Evolutionary conservation across 177 flowering plant genomes (phyloP), one percentile per base, ranked within the genome.

Genomic region (Tripterygium wilfordii): DNA sequence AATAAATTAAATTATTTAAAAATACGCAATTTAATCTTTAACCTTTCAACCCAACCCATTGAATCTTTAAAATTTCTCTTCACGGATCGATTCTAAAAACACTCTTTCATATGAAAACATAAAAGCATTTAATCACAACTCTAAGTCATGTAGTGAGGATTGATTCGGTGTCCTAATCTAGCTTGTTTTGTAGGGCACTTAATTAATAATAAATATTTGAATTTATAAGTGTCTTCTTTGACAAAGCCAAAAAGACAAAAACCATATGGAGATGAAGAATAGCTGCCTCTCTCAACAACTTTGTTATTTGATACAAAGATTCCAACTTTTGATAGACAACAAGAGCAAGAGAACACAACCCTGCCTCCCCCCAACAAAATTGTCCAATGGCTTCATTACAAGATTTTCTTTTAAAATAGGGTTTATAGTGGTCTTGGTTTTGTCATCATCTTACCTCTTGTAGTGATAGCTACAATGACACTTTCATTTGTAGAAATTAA

Each of bases 261-360:
- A n/a, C 8, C 2, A 19, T n/a, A 16, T n/a, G 31, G 25, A 44
- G 36, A 27, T 36, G 12, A 25, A 24, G 43, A 49, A 40, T 35
- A 12, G 36, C 31, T 41, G 40, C 49, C 41, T 38, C 47, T 31
- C 32, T 8, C 10, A 39, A 41, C 30, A 20, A 24, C 44, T 28
- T 50, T 26, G 25, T 4, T 10, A 51, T 17, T 43, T 48, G 36
- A 50, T 39, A 56, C 32, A 24, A 44, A 44, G 58, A 54, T 61
- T 49, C 58, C 48, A 48, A 27, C 29, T 8, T 12, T 31, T n/a
- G 19, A 41, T 39, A 25, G 3, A n/a, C 15, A 24, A 33, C 9
- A 36, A n/a, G 25, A 38, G 40, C 30, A 48, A n/a, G n/a, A 43
- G 42, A 49, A 39, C 26, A 38, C 13, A n/a, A 26, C n/a, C 17